Conservation (phyloP, 176 grass and related monocot species). For the Hordeum marinum region DNA sequence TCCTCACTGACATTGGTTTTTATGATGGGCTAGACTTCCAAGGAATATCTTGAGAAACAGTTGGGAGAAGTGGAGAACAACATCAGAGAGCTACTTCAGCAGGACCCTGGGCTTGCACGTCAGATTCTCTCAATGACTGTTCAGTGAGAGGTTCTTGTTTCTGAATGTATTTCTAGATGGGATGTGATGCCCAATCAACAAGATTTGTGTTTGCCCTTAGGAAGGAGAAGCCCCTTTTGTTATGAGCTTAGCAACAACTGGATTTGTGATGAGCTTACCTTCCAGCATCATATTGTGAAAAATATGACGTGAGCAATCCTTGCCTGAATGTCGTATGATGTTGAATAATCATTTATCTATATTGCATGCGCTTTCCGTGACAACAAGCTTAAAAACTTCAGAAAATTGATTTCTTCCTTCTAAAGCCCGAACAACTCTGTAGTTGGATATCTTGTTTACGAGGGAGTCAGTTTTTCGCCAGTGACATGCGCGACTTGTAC, state of each 20-base stretch:
- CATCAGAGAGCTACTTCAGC: constrained; percentile 77
- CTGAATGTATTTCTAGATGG: not conserved
- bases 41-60: constrained; percentile 95
- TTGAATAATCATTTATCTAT: not conserved
- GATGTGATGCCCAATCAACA: not conserved
- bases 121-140: constrained; percentile 92
- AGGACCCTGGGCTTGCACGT: constrained; percentile 72
- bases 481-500: too few species aligned
- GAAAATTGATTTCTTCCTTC: too few species aligned
- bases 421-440: not conserved
- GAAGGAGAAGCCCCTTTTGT: not conserved
- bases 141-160: constrained; percentile 29
- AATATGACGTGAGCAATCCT: not conserved
- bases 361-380: not conserved
- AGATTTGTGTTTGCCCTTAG: not conserved
- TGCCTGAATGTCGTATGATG: not conserved
- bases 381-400: not conserved
- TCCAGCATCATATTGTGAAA: not conserved
- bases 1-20: not conserved
- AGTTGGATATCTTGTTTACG: not conserved
- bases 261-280: not conserved
- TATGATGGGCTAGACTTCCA: constrained; percentile 51
- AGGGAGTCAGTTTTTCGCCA: not conserved
- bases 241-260: not conserved
- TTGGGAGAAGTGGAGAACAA: constrained; percentile 78